Evolutionary conservation across 257 asterid genomes (phyloP), one percentile per base, ranked within the genome.

Genomic region (Scutellaria galericulata): DNA sequence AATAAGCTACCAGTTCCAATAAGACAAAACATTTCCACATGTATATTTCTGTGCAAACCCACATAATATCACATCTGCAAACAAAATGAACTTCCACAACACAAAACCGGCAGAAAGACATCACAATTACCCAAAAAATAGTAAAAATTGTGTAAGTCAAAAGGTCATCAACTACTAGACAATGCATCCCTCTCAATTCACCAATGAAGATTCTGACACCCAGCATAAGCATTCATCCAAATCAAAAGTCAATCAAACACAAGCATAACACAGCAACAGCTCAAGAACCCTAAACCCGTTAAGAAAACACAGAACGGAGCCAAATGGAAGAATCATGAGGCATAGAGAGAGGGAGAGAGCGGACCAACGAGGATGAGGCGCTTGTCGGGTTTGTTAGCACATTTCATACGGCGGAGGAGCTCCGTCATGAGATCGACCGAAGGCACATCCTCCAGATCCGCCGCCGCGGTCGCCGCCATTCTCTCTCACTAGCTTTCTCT

Each of bases 281-380:
- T 52, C 41, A 8, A 70, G 67, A 73, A 68, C 73, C 84, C 61
- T 53, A 69, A 59, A 50, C 50, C 50, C 57, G 11, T 1, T 35
- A 20, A 55, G 10, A n/a, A 45, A 68, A 67, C 22, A 13, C 58
- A 31, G 6, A 31, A 10, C 7, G 48, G 59, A 63, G 7, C 5
- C 5, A 11, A 8, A 6, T 8, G 13, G 45, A 20, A n/a, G 68
- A 62, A 76, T 24, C 10, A 56, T 10, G 52, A 56, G 67, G 73
- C 52, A 35, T 11, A 31, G 51, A 3, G 46, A 47, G 35, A 40
- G 20, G 37, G 14, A n/a, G 46, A 46, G 61, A 14, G 37, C 41
- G 8, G 41, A 89, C 97, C 97, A 13, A 91, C 78, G 81, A 91
- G 96, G 77, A 91, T 89, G 81, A 91, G 93, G 79, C 97, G 92